Percentiles rank a stretch among this genome's conserved stretches.
Evolutionary conservation across 306 rosid species (phyloP).

Genomic region (Inga leiocalycina): DNA sequence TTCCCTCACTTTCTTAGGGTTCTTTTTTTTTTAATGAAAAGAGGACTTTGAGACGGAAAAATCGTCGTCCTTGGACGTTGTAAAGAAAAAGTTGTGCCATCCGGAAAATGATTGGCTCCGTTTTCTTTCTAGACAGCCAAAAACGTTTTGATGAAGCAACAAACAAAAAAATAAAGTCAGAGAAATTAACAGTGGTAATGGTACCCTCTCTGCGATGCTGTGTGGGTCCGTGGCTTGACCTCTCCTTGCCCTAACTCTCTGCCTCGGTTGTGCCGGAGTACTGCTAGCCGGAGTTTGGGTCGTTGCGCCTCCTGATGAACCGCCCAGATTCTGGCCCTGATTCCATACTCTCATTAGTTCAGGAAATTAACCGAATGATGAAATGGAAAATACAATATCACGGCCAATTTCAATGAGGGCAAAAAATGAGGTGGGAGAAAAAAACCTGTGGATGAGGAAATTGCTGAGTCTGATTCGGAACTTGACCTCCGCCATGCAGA

Average conservation of each 20-base stretch:
- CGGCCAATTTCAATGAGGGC: not conserved
- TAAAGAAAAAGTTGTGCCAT: not conserved
- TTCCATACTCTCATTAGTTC: not conserved
- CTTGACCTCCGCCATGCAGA: slow-evolving; percentile 40
- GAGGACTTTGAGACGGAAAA: not conserved
- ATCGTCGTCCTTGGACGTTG: not conserved
- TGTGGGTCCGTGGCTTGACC: slow-evolving; percentile 99
- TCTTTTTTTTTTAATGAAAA: not conserved
- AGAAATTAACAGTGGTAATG: not conserved
- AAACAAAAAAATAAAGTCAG: not conserved
- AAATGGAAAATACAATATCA: not conserved
- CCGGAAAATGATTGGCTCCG: slow-evolving; percentile 4
- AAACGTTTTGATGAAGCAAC: slow-evolving; percentile 10
- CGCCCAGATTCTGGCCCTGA: not conserved
- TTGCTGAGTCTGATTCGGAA: slow-evolving; percentile 55
- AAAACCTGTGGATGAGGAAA: slow-evolving; percentile 66
- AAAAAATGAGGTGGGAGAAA: not conserved
- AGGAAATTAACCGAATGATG: not conserved
- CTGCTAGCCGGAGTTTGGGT: slow-evolving; percentile 27
- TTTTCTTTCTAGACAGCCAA: slow-evolving; percentile 29
- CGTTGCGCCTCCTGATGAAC: not conserved
- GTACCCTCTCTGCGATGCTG: slow-evolving; percentile 95
- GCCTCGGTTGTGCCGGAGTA: slow-evolving; percentile 73
- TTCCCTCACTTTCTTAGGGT: not conserved
- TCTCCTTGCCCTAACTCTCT: slow-evolving; percentile 87